A percentile compares a stretch with the other conserved stretches of the same genome.
Conservation (phyloP, 805 yeast species). For the Candida germanica region DNA sequence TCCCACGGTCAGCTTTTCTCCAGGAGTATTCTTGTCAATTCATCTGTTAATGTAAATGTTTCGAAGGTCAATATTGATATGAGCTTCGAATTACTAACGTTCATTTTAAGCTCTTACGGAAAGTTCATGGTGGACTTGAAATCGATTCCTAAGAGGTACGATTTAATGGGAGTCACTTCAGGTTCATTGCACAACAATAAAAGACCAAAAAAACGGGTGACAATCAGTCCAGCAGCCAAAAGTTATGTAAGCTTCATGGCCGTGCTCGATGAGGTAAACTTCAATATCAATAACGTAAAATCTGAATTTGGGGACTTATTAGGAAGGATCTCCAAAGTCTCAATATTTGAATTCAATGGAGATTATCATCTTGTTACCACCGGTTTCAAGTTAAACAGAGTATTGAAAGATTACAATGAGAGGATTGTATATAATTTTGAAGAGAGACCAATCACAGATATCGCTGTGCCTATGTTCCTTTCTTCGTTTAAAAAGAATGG, state of each 20-base stretch:
- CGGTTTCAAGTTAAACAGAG: slow-evolving; percentile 17
- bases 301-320: slow-evolving; percentile 24
- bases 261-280: slow-evolving; percentile 16
- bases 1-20: slow-evolving; percentile 16
- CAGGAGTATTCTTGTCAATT: slow-evolving; percentile 16
- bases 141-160: slow-evolving; percentile 1
- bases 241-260: slow-evolving; percentile 41
- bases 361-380: slow-evolving; percentile 23
- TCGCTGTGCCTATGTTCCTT: slow-evolving; percentile 8
- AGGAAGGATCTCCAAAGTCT: slow-evolving; percentile 12
- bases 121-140: neutral
- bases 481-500: slow-evolving; percentile 6
- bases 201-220: slow-evolving; percentile 15
- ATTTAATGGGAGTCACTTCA: neutral
- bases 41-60: slow-evolving; percentile 12
- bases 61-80: slow-evolving; percentile 4
- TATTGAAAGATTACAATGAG: slow-evolving; percentile 5
- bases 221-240: slow-evolving; percentile 13
- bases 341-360: slow-evolving; percentile 18
- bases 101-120: slow-evolving; percentile 1
- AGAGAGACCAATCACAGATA: slow-evolving; percentile 8
- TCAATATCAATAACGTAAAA: slow-evolving; percentile 18
- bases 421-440: slow-evolving; percentile 21
- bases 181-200: slow-evolving; percentile 10
- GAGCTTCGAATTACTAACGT: slow-evolving; percentile 4